Evolutionary conservation across 1,139 yeast species (phyloP), one percentile per base, ranked within the genome.

Genomic region (Meyerozyma guilliermondii): DNA sequence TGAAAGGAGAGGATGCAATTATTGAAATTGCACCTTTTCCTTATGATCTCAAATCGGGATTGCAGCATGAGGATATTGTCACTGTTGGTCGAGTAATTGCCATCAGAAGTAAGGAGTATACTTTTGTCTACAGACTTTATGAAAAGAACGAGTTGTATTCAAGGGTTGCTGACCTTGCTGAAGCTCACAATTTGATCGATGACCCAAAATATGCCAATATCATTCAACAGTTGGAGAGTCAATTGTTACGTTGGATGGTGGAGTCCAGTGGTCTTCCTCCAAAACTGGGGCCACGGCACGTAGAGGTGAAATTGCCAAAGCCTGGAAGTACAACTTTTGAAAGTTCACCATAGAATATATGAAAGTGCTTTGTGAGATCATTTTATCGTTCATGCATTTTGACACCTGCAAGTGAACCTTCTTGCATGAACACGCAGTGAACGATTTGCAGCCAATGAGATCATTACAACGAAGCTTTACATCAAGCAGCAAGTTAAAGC

Each of bases 41-140:
- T 6, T 43, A 41, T 26, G 45, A 43, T 14, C 39, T 43, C 7
- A 43, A 43, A 22, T 23, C 45, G 4, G 27, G 35, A 2, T 29
- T 43, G 28, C 45, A 43, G 36, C 45, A 43, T 29, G 44, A 41
- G 26, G 42, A 43, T 8, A 8, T 33, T 33, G 36, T 9, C 6
- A 33, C 36, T n/a, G 54, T 50, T 13, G 54, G 52, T 9, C 37
- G 53, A 26, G 52, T 48, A 6, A 39, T 46, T 23, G 43, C 51
- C 10, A 33, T 47, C 17, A 43, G 53, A 40, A 41, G 41, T 18
- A 20, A 41, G 8, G 38, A 50, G 17, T 50, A 34, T 43, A 50
- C 53, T 10, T 50, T 39, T 38, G 48, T 50, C 16, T 50, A 48
- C 30, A 38, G 54, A 26, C 43, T 50, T 16, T 50, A 49, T 40